Base-by-base conservation (phyloP, 2,329 filamentous ascomycete species). In the Sarocladiaceae sp. region DNA sequence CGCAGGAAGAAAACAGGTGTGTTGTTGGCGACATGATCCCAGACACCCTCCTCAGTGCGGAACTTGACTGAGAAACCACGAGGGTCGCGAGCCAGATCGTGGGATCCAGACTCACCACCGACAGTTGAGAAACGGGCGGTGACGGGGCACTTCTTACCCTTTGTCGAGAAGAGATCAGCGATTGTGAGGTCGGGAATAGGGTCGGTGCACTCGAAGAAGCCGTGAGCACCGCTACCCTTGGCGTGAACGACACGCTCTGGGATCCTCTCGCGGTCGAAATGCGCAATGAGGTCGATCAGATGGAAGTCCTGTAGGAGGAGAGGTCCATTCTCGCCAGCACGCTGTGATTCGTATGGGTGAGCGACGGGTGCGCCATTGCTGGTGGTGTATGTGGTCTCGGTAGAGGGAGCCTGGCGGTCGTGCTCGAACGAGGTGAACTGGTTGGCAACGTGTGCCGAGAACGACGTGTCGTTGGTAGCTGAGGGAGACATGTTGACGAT, bases 1-100 rank as follows among this genome's bases (percentile, higher is more conserved):
- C 86, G 75, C n/a, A 89, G 62, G 68, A 90, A 90, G 74, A 90
- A 90, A 2, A 88, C 80, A 0, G 86, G 86, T 0, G 84, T 88
- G 64, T 89, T 89, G 65, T 87, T 87, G 55, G 80, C 82, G 7
- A 89, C 85, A 66, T 84, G 75, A 61, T 88, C 85, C 78, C 80
- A 87, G 59, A 88, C 88, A n/a, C 86, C 86, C 59, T 89, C 82
- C 17, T 85, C 80, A 0, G 86, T 89, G 33, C 84, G 77, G 69
- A 90, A 86, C 69, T 90, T 90, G 57, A 88, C 74, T 1, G 84
- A 78, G 60, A 90, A 90, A 0, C 87, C 87, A 60, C 86, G 75
- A 10, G 86, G 86, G 58, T 91, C 87, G 54, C 87, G 81, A 28
- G 84, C 86, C 57, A 80, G 83, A 61, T 90, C 87, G 53, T 86